A percentile compares a stretch with the other conserved stretches of the same genome.
These are phyloP conservation scores for Cymbidium sinense DNA, from an alignment of 106 monocot genomes.

Conservation along the genomic window DNA sequence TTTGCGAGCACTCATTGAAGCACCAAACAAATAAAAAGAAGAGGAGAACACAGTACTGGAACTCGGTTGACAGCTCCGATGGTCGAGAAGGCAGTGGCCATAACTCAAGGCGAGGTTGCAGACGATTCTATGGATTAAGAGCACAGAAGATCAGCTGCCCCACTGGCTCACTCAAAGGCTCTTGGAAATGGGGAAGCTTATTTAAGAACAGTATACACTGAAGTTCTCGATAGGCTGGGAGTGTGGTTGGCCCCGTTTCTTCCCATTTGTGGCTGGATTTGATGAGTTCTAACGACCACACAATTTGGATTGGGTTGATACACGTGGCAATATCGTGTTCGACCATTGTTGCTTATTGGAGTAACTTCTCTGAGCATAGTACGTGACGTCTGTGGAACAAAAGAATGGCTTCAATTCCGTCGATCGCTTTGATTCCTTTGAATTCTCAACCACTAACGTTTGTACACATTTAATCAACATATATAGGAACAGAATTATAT, in stretches of 20 bases:
- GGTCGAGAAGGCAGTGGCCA: constrained; percentile 18
- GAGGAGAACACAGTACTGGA: constrained; percentile 7
- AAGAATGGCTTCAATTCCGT: too few species aligned
- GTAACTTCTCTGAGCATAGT: not conserved
- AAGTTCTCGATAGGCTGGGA: not conserved
- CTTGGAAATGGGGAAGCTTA: not conserved
- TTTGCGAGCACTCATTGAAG: too few species aligned
- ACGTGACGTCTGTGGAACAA: too few species aligned
- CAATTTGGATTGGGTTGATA: constrained; percentile 10
- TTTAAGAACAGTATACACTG: not conserved
- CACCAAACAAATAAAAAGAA: not conserved
- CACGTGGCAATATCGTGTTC: constrained; percentile 10
- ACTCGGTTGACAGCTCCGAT: constrained; percentile 21
- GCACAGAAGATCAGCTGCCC: too few species aligned
- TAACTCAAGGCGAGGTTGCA: not conserved
- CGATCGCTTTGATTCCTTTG: too few species aligned
- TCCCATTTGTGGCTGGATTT: constrained; percentile 10
- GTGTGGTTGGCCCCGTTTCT: not conserved
- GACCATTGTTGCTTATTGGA: not conserved
- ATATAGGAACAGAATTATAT: too few species aligned
- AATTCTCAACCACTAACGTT: too few species aligned
- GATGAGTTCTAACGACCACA: constrained; percentile 2
- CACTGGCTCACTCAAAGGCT: too few species aligned
- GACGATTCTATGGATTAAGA: not conserved
- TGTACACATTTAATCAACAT: too few species aligned